Evolutionary conservation across 768 basidiomycete species (phyloP).

Genomic region (Tulasnella sp.): DNA sequence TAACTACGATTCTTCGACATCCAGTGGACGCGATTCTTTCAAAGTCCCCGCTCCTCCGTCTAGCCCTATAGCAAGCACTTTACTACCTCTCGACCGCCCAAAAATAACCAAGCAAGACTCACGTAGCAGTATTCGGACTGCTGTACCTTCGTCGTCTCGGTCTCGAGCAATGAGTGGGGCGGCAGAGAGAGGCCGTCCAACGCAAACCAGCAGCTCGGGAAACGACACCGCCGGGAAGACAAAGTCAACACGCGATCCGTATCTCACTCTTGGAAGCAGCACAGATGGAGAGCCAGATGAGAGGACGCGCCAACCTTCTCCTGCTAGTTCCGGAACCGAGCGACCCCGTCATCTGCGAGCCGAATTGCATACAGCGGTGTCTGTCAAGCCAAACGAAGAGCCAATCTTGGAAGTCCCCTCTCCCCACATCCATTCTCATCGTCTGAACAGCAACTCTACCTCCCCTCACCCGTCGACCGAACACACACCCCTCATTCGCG

Average conservation of each 20-base stretch:
- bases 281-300: constrained; percentile 6
- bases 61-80: neutral
- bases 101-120: constrained; percentile 39
- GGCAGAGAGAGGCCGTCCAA: neutral
- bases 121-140: constrained; percentile 58
- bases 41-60: constrained; percentile 2
- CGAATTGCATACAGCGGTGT: neutral
- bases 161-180: neutral
- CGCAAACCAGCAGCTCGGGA: neutral
- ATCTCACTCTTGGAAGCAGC: neutral
- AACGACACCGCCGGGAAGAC: constrained; percentile 1
- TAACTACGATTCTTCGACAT: constrained; percentile 13
- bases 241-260: neutral
- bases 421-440: neutral
- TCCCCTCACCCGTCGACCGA: constrained; percentile 1
- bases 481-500: neutral
- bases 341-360: neutral
- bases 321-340: neutral
- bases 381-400: neutral
- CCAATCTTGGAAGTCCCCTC: constrained; percentile 1
- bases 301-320: constrained; percentile 6
- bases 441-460: constrained; percentile 4
- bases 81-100: neutral
- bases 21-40: neutral
- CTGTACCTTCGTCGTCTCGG: constrained; percentile 23